Percentiles rank a stretch among this genome's conserved stretches.
phyloP scores from a whole-genome alignment of 495 filamentous ascomycete species.

The Penicillium diatomitis region DNA sequence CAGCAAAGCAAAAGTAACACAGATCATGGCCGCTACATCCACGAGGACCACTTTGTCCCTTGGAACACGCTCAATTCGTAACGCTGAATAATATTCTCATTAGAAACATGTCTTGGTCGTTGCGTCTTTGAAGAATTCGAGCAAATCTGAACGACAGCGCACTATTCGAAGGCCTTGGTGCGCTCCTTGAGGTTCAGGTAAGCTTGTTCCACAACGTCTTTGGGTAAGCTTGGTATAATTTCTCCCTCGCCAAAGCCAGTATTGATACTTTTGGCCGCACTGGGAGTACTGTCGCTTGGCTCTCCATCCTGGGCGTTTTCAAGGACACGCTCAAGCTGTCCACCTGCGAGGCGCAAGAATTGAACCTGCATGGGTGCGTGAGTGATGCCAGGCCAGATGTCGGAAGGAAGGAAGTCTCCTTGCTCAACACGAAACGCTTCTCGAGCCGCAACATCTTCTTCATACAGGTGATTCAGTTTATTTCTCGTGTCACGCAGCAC shows the following conservation, averaged over 20 bases:
- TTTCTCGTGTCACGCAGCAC: conserved; percentile 66
- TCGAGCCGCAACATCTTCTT: conserved; percentile 62
- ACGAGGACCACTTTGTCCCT: too few species aligned
- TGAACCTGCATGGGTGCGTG: conserved; percentile 50
- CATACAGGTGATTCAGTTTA: conserved; percentile 66
- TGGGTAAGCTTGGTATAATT: conserved; percentile 45
- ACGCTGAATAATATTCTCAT: too few species aligned
- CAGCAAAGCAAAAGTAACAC: too few species aligned
- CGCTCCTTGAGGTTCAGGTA: conserved; percentile 29
- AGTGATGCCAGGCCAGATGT: conserved; percentile 76
- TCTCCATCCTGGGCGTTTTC: conserved; percentile 1
- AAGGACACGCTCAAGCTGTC: conserved; percentile 19
- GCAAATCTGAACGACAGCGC: neutral
- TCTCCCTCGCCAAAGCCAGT: conserved; percentile 26
- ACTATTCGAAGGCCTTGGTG: conserved; percentile 7
- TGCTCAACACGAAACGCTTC: conserved; percentile 74
- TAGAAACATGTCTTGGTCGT: too few species aligned
- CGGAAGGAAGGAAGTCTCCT: conserved; percentile 76
- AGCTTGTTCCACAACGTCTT: conserved; percentile 47
- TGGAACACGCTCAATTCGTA: too few species aligned
- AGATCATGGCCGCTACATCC: too few species aligned
- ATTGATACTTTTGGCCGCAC: neutral
- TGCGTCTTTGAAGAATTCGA: too few species aligned
- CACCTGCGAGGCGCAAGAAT: conserved; percentile 36
- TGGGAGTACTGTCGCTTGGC: neutral